A percentile compares a stretch with the other conserved stretches of the same genome.
These are phyloP conservation scores for Podaxis mareebaensis DNA, from an alignment of 768 basidiomycete genomes.

Conservation along the genomic window DNA sequence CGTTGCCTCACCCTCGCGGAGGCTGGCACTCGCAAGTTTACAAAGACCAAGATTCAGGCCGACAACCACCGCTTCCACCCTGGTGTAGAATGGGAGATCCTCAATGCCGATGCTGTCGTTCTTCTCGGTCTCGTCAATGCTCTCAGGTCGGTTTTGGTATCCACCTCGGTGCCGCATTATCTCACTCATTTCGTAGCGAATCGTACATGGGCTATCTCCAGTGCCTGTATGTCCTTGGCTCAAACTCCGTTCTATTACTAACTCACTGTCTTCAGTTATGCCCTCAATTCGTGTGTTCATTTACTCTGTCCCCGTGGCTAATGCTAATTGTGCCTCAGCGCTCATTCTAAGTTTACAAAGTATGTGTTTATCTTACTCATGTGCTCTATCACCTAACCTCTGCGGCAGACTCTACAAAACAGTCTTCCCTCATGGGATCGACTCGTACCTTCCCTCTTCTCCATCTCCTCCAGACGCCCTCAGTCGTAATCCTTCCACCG, in stretches of 20 bases:
- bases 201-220: constrained; percentile 79
- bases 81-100: constrained; percentile 75
- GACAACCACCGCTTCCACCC: constrained; percentile 48
- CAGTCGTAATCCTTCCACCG: constrained; percentile 18
- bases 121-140: constrained; percentile 72
- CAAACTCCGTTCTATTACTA: neutral
- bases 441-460: constrained; percentile 36
- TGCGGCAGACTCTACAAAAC: constrained; percentile 59
- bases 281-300: constrained; percentile 51
- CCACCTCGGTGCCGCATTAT: neutral
- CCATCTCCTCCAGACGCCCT: constrained; percentile 28
- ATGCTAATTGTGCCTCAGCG: constrained; percentile 34
- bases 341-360: constrained; percentile 78
- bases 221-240: constrained; percentile 55
- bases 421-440: constrained; percentile 64
- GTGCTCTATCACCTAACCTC: neutral
- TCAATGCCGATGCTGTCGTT: constrained; percentile 72
- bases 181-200: constrained; percentile 47
- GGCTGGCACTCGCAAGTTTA: constrained; percentile 56
- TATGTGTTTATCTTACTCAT: constrained; percentile 26
- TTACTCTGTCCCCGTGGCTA: neutral
- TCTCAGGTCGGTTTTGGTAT: constrained; percentile 48
- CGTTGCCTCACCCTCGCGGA: constrained; percentile 58
- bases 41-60: constrained; percentile 30
- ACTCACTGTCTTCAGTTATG: constrained; percentile 28